Base-by-base conservation (phyloP, 768 basidiomycete genomes). In the Suillus alpinus region DNA sequence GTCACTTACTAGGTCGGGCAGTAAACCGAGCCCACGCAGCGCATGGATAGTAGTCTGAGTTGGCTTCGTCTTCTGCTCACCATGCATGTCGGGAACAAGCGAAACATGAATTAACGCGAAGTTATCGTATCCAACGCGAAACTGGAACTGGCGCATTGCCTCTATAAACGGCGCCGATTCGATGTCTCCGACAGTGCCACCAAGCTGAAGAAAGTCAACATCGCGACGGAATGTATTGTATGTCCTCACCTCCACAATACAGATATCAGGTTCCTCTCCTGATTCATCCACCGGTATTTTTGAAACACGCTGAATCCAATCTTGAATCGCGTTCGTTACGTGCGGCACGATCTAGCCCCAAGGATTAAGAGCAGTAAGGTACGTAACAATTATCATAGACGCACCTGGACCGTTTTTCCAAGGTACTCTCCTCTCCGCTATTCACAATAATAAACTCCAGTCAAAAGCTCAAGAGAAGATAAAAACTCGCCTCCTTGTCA, bases 91-190 rank as follows among this genome's bases (percentile, higher is more conserved):
- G 18, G 96, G 96, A n/a, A 99, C 94, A 34, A 99, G 87, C 6
- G 94, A 95, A 52, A 99, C 96, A 66, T 98, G 95, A 62, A 98
- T 88, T 58, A 98, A 86, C 0, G 96, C 95, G 72, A 98, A 98
- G 76, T 98, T 98, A 61, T 94, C 92, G 71, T 91, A 85, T 18
- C 96, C 95, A 23, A 98, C 95, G 59, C 96, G 89, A 81, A 98
- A 98, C 71, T 99, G 96, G 82, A 99, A 99, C 74, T 99, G 96
- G n/a, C 96, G 88, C 91, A 99, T 95, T 0, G 96, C 96, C 74
- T 99, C 96, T 50, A 99, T 82, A 74, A 99, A 99, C 2, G 96
- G 96, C 3, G 95, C 95, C 6, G 94, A 97, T 69, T 99, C 96
- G 72, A 99, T 99, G 69, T 99, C 96, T 49, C 96, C 96, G 16